phyloP scores from a whole-genome alignment of 2,329 filamentous ascomycete genomes.

The Didymella pomorum region DNA sequence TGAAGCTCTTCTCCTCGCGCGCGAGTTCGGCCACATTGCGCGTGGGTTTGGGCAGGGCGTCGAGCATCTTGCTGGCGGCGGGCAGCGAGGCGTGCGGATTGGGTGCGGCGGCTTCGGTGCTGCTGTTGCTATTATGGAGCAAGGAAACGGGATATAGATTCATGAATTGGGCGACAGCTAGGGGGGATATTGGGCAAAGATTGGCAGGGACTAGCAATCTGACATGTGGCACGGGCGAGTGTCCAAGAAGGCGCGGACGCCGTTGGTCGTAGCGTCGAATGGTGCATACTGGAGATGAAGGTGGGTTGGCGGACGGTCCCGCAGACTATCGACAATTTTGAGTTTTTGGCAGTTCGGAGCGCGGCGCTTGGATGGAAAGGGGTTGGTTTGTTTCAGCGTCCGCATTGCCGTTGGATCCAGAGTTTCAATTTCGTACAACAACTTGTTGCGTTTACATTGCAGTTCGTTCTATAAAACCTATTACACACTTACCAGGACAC shows the following conservation, averaged over 20 bases:
- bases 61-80: conserved; percentile 17
- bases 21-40: conserved; percentile 52
- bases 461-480: neutral
- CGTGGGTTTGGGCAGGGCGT: conserved; percentile 43
- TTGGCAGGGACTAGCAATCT: conserved; percentile 5
- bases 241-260: conserved; percentile 5
- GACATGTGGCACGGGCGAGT: conserved; percentile 13
- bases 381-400: conserved; percentile 7
- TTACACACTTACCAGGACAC: neutral
- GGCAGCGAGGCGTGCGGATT: conserved; percentile 16
- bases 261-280: conserved; percentile 7
- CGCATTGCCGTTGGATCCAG: neutral
- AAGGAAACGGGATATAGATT: conserved; percentile 19
- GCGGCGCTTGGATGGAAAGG: conserved; percentile 1
- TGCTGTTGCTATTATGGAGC: conserved; percentile 5
- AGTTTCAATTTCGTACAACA: neutral
- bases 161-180: neutral
- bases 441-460: neutral
- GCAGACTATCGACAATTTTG: neutral
- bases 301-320: conserved; percentile 18
- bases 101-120: conserved; percentile 1
- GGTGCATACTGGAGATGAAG: conserved; percentile 19
- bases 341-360: conserved; percentile 7
- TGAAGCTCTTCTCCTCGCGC: conserved; percentile 53
- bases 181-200: neutral